Evolutionary conservation across 1,139 yeast genomes (phyloP), one percentile per base, ranked within the genome.

Genomic region (Pichia cactophila): DNA sequence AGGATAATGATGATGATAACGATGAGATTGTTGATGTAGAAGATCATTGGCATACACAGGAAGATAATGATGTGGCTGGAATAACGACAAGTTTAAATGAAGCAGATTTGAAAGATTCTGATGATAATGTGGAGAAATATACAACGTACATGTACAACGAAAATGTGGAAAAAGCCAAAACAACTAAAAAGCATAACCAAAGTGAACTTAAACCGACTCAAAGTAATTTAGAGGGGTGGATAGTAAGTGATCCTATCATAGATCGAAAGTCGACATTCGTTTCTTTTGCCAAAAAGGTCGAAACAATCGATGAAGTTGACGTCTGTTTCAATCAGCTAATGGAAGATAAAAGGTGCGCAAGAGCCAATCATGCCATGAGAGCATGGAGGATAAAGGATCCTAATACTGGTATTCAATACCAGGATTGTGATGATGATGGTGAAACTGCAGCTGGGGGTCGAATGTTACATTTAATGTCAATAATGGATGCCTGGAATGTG

Each of bases 401-500:
- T 0, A 59, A 61, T 12, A 70, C 75, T 33, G 83, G 80, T 0
- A 75, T 81, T 0, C 73, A 75, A 43, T 76, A 73, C 51, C 92
- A 86, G 59, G 97, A 92, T 61, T 88, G 86, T 61, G 97, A 92
- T 60, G 98, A 94, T 63, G 98, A 92, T 63, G 98, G 98, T 4
- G 99, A 92, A 62, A 77, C 95, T 0, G 98, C 97, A 0, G 96
- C 98, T 0, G 98, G 99, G 5, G 81, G 94, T 6, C 70, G 97
- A 52, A 70, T 90, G 71, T 67, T 89, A 50, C 97, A 89, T 70
- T 68, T 90, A 49, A 68, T 90, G 54, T 80, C 87, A 68, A 73
- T 78, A 69, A 83, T 85, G 88, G 92, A 86, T 60, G 85, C 79
- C 1, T 81, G 89, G 86, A 83, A 90, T 63, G 86, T 87, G 4